A percentile compares a stretch with the other conserved stretches of the same genome.
phyloP scores from a whole-genome alignment of 805 yeast genomes.

The Scheffersomyces amazonensis region DNA sequence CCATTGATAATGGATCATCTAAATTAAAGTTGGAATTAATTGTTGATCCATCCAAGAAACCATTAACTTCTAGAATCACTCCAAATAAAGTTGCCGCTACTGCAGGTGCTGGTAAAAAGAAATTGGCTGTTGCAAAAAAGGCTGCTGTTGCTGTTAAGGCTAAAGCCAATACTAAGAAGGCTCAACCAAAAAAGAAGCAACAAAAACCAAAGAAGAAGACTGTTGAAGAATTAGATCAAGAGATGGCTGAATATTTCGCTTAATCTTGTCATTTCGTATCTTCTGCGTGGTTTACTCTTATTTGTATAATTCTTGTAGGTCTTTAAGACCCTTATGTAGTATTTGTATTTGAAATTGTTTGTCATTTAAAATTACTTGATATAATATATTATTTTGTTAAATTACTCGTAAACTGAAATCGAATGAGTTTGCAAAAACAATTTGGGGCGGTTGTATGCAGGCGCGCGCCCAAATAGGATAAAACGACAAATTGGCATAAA shows the following conservation, averaged over 20 bases:
- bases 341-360: too few species aligned
- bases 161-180: constrained; percentile 30
- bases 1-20: constrained; percentile 83
- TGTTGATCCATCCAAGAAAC: constrained; percentile 77
- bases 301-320: too few species aligned
- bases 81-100: constrained; percentile 39
- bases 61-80: constrained; percentile 70
- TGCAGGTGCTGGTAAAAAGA: constrained; percentile 5
- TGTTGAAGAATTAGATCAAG: constrained; percentile 92
- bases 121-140: constrained; percentile 10
- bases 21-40: constrained; percentile 78
- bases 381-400: too few species aligned
- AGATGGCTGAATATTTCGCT: constrained; percentile 92
- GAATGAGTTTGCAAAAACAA: too few species aligned
- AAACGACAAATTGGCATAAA: too few species aligned
- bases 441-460: too few species aligned
- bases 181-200: constrained; percentile 38
- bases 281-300: too few species aligned
- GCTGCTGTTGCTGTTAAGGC: constrained; percentile 2
- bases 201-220: constrained; percentile 60
- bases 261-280: neutral
- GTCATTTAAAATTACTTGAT: too few species aligned
- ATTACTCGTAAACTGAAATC: too few species aligned
- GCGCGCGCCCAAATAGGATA: too few species aligned
- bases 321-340: too few species aligned